Percentiles rank a stretch among this genome's conserved stretches.
Evolutionary conservation across 73 alveolate species (phyloP).

Genomic region (Chromera velia): DNA sequence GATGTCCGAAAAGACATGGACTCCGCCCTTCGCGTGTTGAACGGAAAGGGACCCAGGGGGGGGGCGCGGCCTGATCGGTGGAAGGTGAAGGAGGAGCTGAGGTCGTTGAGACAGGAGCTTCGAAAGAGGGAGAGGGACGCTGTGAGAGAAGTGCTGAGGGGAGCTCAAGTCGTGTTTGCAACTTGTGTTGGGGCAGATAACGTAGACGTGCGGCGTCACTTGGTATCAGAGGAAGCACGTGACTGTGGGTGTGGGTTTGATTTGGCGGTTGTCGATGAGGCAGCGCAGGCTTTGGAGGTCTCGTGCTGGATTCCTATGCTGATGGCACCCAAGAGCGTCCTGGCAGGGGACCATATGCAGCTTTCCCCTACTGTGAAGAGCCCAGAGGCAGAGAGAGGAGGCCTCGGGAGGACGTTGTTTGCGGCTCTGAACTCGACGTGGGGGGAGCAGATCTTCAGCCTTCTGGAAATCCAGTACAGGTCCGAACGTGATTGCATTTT

Average conservation of each 20-base stretch:
- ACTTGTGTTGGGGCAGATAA: slow-evolving; percentile 34
- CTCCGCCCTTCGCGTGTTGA: not conserved
- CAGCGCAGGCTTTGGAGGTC: slow-evolving; percentile 92
- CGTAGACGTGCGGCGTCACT: not conserved
- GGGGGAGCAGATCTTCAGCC: slow-evolving; percentile 43
- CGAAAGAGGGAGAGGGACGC: slow-evolving; percentile 43
- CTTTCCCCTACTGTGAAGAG: slow-evolving; percentile 92
- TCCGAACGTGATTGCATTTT: too few species aligned
- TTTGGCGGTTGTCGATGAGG: slow-evolving; percentile 88
- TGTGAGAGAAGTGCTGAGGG: slow-evolving; percentile 28
- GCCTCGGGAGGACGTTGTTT: slow-evolving; percentile 77
- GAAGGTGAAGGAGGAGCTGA: not conserved
- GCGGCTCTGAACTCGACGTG: slow-evolving; percentile 64
- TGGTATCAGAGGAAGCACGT: slow-evolving; percentile 16
- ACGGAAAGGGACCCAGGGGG: not conserved
- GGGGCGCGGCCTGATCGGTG: not conserved
- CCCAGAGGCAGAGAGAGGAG: slow-evolving; percentile 66
- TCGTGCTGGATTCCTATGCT: slow-evolving; percentile 91
- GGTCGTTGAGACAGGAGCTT: not conserved
- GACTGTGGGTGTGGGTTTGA: too few species aligned
- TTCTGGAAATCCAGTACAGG: slow-evolving; percentile 73
- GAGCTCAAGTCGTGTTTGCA: slow-evolving; percentile 29
- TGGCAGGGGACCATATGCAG: slow-evolving; percentile 90
- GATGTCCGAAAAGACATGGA: slow-evolving; percentile 23
- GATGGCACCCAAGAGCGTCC: slow-evolving; percentile 76